Conservation (phyloP, 106 monocot genomes). For the Phalaenopsis equestris region DNA sequence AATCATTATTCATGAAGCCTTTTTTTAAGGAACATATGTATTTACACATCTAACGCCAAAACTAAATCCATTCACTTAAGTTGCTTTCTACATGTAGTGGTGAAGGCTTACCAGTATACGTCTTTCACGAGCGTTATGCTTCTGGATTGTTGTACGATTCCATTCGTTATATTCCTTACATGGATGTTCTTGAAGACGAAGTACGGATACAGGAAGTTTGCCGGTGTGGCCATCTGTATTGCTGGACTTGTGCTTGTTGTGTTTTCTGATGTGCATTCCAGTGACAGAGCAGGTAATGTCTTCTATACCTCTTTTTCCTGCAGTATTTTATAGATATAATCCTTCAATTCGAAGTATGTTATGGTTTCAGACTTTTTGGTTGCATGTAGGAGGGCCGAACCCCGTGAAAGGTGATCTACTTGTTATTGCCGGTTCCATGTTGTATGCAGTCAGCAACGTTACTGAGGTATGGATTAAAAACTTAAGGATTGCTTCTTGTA, state of each 20-base stretch:
- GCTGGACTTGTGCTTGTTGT: conserved; percentile 66
- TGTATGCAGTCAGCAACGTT: conserved; percentile 71
- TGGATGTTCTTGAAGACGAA: conserved; percentile 91
- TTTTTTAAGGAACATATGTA: too few species aligned
- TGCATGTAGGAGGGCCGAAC: conserved; percentile 31
- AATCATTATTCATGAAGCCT: too few species aligned
- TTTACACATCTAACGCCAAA: too few species aligned
- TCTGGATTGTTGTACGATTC: conserved; percentile 85
- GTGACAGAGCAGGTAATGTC: conserved; percentile 48
- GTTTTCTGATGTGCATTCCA: conserved; percentile 86
- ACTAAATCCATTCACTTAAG: too few species aligned
- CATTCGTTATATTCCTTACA: conserved; percentile 82
- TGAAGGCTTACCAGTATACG: conserved; percentile 97
- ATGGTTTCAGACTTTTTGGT: neutral
- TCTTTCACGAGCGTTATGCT: conserved; percentile 96
- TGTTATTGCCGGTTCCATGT: conserved; percentile 44
- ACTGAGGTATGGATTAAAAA: conserved; percentile 32
- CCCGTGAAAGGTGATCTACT: conserved; percentile 58
- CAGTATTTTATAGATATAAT: neutral
- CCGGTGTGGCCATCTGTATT: conserved; percentile 66
- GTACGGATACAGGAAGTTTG: conserved; percentile 57
- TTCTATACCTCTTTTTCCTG: too few species aligned
- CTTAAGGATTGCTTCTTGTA: too few species aligned
- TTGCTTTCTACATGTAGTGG: conserved; percentile 43
- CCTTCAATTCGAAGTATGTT: neutral